These are phyloP conservation scores for Chlorokybus atmophyticus DNA, from an alignment of 139 green algal genomes.

Conservation along the genomic window DNA sequence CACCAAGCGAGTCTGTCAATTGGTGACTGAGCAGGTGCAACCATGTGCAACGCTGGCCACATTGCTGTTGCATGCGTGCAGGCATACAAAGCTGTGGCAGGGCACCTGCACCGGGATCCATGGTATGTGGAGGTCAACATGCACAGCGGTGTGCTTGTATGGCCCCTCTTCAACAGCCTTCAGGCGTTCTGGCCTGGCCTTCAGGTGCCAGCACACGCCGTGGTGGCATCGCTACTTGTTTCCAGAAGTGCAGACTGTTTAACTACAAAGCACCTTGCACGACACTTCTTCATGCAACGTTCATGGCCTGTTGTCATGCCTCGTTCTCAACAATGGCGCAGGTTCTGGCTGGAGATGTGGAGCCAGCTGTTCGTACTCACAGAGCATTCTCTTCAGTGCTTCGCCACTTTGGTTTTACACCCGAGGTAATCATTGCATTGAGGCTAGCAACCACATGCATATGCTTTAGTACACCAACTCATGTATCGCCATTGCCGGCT, in stretches of 20 bases:
- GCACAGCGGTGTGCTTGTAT: constrained; percentile 28
- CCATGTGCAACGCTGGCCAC: too few relatives aligned
- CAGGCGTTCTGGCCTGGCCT: constrained; percentile 37
- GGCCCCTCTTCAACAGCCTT: constrained; percentile 36
- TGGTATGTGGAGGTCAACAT: constrained; percentile 42
- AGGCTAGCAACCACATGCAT: too few relatives aligned
- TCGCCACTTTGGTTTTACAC: neutral
- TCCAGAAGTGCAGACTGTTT: neutral
- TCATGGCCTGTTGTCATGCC: neutral
- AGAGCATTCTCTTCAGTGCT: neutral
- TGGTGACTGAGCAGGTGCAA: too few relatives aligned
- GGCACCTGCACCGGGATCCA: constrained; percentile 26
- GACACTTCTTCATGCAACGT: neutral
- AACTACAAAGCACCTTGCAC: neutral
- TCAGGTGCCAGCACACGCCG: too few relatives aligned
- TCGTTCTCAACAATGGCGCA: neutral
- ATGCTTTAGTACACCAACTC: too few relatives aligned
- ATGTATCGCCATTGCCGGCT: too few relatives aligned
- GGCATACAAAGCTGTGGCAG: constrained; percentile 20
- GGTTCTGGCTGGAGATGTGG: constrained; percentile 21
- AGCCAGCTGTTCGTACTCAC: too few relatives aligned
- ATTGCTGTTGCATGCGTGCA: too few relatives aligned
- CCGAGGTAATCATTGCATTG: too few relatives aligned
- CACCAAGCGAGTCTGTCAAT: too few relatives aligned
- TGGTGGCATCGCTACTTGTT: neutral